Percentiles rank a stretch among this genome's conserved stretches.
Evolutionary conservation across 345 rosid genomes (phyloP).

Genomic region (Rubroshorea leprosula): DNA sequence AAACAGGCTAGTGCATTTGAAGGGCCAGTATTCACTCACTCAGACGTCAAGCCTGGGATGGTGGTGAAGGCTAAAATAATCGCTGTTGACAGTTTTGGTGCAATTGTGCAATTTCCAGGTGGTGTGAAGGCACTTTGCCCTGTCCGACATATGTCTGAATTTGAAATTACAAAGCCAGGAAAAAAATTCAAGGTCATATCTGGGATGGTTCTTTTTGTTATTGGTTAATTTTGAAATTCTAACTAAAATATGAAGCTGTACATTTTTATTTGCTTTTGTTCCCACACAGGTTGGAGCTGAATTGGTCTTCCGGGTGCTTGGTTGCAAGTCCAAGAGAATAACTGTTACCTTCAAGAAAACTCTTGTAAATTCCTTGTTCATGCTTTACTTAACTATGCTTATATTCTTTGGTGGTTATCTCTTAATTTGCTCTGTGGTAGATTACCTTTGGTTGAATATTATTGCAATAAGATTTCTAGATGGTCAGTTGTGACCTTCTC

Average conservation of each 20-base stretch:
- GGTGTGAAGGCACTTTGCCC: constrained; percentile 98
- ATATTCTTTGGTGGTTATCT: too few species aligned
- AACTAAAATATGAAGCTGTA: constrained; percentile 15
- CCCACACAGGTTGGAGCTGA: constrained; percentile 78
- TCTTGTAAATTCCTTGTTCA: constrained; percentile 52
- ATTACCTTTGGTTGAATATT: too few species aligned
- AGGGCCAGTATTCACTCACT: constrained; percentile 86
- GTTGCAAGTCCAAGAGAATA: constrained; percentile 93
- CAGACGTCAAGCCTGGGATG: constrained; percentile 98
- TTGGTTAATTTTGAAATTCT: constrained; percentile 5
- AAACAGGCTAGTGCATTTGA: constrained; percentile 90
- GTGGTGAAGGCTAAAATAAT: constrained; percentile 70
- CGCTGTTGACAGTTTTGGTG: constrained; percentile 77
- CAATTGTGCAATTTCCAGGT: constrained; percentile 94
- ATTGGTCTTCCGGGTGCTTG: constrained; percentile 82
- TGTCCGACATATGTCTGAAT: constrained; percentile 88
- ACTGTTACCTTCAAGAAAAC: constrained; percentile 94
- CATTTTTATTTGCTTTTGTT: constrained; percentile 15
- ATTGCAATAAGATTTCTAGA: too few species aligned
- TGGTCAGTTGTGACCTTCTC: too few species aligned
- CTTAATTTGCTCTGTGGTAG: too few species aligned
- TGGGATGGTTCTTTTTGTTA: not conserved
- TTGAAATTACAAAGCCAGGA: constrained; percentile 78
- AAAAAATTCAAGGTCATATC: constrained; percentile 78
- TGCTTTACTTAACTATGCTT: too few species aligned